Evolutionary conservation across 2,329 filamentous ascomycete species (phyloP).

Genomic region (Cladobotryum mycophilum): DNA sequence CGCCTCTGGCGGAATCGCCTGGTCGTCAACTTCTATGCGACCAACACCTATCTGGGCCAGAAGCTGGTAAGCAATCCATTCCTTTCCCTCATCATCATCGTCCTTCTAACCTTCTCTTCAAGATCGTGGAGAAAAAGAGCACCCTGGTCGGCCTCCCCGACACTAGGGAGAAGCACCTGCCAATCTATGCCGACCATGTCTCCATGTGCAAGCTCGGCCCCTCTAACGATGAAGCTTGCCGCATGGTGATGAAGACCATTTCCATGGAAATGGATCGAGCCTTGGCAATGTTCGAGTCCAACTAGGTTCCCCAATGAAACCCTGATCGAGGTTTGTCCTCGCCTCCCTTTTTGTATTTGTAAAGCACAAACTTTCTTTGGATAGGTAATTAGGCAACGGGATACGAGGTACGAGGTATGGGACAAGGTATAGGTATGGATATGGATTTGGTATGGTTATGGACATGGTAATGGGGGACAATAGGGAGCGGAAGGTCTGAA

Average conservation of each 20-base stretch:
- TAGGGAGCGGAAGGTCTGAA: too few relatives aligned
- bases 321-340: background rate
- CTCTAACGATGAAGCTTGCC: background rate
- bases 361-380: too few relatives aligned
- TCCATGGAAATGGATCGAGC: background rate
- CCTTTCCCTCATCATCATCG: background rate
- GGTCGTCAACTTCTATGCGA: slow-evolving; percentile 7
- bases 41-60: slow-evolving; percentile 3
- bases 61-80: background rate
- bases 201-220: slow-evolving; percentile 5
- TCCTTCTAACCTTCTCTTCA: background rate
- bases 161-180: slow-evolving; percentile 6
- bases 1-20: slow-evolving; percentile 4
- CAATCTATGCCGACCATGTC: slow-evolving; percentile 6
- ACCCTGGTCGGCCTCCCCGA: background rate
- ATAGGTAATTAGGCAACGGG: too few relatives aligned
- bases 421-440: too few relatives aligned
- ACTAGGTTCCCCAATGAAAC: too few relatives aligned
- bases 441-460: too few relatives aligned
- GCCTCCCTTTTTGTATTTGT: background rate
- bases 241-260: slow-evolving; percentile 7
- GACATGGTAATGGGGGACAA: too few relatives aligned
- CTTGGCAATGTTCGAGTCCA: background rate
- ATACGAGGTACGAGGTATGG: too few relatives aligned
- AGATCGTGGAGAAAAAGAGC: slow-evolving; percentile 6